Evolutionary conservation across 768 basidiomycete genomes (phyloP).

Genomic region (Serendipita sp.): DNA sequence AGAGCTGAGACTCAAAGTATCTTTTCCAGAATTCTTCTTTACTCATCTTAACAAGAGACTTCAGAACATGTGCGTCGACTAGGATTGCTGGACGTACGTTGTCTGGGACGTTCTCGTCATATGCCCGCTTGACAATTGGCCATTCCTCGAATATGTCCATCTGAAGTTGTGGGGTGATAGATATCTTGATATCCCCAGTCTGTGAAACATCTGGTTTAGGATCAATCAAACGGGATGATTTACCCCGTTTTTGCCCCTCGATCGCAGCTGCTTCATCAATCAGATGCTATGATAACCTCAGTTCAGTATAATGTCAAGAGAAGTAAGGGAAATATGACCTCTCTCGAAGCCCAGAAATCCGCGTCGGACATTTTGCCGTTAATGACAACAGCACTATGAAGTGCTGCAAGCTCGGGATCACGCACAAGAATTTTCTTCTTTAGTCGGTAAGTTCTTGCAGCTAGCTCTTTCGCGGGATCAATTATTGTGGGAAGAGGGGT

Average conservation of each 20-base stretch:
- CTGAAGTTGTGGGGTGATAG: conserved; percentile 80
- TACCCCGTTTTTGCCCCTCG: conserved; percentile 64
- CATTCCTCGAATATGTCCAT: conserved; percentile 97
- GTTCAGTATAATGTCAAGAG: neutral
- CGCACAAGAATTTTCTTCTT: conserved; percentile 66
- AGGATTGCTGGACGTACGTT: conserved; percentile 34
- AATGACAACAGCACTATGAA: conserved; percentile 84
- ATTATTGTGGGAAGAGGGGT: conserved; percentile 13
- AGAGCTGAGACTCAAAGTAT: conserved; percentile 91
- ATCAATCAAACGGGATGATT: conserved; percentile 72
- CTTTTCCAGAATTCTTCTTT: conserved; percentile 94
- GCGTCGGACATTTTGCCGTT: conserved; percentile 71
- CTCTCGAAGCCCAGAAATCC: conserved; percentile 95
- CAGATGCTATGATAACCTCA: conserved; percentile 31
- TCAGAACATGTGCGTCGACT: conserved; percentile 9
- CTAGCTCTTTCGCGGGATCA: conserved; percentile 12
- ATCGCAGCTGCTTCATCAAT: conserved; percentile 52
- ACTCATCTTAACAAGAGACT: conserved; percentile 39
- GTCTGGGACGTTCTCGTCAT: conserved; percentile 79
- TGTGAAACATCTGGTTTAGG: conserved; percentile 75
- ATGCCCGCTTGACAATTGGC: conserved; percentile 84
- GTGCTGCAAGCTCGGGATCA: conserved; percentile 57
- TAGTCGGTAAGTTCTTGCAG: conserved; percentile 33
- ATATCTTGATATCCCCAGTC: conserved; percentile 74
- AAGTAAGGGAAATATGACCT: conserved; percentile 34